Evolutionary conservation across 371 early-diverging fungal genomes (phyloP).

Genomic region (Mortierella sp.): DNA sequence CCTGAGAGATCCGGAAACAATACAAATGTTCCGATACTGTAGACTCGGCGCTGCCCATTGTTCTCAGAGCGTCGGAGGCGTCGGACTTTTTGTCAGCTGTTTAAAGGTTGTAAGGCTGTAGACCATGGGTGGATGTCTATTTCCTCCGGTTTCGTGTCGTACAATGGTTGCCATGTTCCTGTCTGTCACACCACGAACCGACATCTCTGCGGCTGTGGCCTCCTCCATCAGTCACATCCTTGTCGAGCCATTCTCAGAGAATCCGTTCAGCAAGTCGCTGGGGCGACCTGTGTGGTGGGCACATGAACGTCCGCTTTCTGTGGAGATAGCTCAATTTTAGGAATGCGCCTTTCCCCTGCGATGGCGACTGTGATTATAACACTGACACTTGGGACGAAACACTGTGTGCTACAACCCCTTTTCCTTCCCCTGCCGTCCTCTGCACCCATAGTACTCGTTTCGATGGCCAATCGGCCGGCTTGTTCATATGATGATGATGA

Average conservation of each 20-base stretch:
- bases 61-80: too few relatives aligned
- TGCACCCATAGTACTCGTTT: slow-evolving; percentile 23
- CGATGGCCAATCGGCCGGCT: not conserved
- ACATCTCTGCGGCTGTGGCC: slow-evolving; percentile 29
- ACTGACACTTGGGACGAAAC: slow-evolving; percentile 4
- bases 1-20: too few relatives aligned
- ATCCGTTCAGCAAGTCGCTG: slow-evolving; percentile 57
- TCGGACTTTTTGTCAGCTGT: too few relatives aligned
- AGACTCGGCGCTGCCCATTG: too few relatives aligned
- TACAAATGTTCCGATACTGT: too few relatives aligned
- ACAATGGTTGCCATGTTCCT: too few relatives aligned
- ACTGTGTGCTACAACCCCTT: not conserved
- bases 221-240: slow-evolving; percentile 34
- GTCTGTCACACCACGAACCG: slow-evolving; percentile 33
- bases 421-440: slow-evolving; percentile 19
- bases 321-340: not conserved
- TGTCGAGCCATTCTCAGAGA: slow-evolving; percentile 62
- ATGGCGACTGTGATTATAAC: not conserved
- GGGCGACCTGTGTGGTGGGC: slow-evolving; percentile 36
- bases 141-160: too few relatives aligned
- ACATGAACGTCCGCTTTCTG: not conserved
- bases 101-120: too few relatives aligned
- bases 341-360: too few relatives aligned
- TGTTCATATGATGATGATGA: slow-evolving; percentile 11
- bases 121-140: too few relatives aligned